Conservation (phyloP, 2,329 filamentous ascomycete species). For the Camptophora hylomeconis region DNA sequence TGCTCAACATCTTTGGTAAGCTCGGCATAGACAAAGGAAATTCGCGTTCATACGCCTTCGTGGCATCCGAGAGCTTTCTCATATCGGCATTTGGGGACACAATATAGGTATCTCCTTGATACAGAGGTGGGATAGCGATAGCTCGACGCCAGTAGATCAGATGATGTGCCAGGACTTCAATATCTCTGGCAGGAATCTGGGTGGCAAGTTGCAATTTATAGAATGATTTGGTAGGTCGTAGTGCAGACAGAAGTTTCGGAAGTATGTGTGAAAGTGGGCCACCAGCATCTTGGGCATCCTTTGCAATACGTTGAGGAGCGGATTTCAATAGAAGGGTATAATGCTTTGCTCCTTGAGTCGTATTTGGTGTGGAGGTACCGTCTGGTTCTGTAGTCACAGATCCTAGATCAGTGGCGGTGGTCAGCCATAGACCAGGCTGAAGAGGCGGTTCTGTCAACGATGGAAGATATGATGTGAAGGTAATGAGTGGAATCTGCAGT, state of each 20-base stretch:
- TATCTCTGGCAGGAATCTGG: slow-evolving; percentile 62
- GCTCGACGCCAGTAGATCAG: slow-evolving; percentile 94
- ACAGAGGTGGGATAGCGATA: slow-evolving; percentile 78
- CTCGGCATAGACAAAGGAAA: slow-evolving; percentile 69
- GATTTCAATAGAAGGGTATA: slow-evolving; percentile 61
- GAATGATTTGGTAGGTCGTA: slow-evolving; percentile 53
- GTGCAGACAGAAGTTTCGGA: slow-evolving; percentile 54
- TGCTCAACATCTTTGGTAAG: slow-evolving; percentile 74
- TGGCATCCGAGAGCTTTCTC: slow-evolving; percentile 54
- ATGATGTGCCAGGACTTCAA: slow-evolving; percentile 79
- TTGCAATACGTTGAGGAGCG: slow-evolving; percentile 53
- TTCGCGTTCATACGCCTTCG: slow-evolving; percentile 56
- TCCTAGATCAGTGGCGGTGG: slow-evolving; percentile 65
- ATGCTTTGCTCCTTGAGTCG: slow-evolving; percentile 62
- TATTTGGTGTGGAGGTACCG: slow-evolving; percentile 29
- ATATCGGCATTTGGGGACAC: slow-evolving; percentile 82
- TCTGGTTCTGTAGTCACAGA: slow-evolving; percentile 40
- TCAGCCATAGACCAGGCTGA: slow-evolving; percentile 67
- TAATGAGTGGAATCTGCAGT: slow-evolving; percentile 48
- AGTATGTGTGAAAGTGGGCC: slow-evolving; percentile 66
- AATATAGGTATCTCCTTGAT: slow-evolving; percentile 81
- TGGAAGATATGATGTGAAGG: slow-evolving; percentile 61
- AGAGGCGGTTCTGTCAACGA: slow-evolving; percentile 50
- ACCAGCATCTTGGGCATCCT: slow-evolving; percentile 53
- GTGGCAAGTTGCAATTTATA: slow-evolving; percentile 50